Percentiles rank a stretch among this genome's conserved stretches.
These are phyloP conservation scores for Hibiscus mutabilis DNA, from an alignment of 345 rosid species.

Conservation along the genomic window DNA sequence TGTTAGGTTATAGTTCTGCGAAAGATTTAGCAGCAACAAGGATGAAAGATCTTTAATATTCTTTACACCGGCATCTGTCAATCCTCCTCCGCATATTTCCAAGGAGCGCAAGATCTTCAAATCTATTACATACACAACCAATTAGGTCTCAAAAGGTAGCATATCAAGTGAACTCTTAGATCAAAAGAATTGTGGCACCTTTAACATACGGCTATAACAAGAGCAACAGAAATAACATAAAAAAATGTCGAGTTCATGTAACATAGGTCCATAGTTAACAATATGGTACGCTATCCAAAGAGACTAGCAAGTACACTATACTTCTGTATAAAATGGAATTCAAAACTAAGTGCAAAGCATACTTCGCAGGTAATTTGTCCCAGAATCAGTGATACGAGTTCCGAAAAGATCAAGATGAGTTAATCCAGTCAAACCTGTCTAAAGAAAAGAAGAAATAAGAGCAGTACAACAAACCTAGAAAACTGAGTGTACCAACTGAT, in stretches of 20 bases:
- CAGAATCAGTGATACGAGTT: constrained; percentile 64
- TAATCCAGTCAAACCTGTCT: constrained; percentile 70
- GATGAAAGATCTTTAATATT: constrained; percentile 77
- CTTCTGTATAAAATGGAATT: neutral
- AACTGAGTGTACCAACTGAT: neutral
- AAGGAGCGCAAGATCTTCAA: constrained; percentile 70
- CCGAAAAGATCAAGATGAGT: constrained; percentile 86
- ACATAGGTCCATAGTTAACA: no score
- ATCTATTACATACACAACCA: constrained; percentile 30
- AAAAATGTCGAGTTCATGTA: no score
- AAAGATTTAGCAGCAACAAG: constrained; percentile 54
- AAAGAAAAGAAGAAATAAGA: neutral
- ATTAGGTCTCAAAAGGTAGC: neutral
- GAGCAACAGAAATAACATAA: no score
- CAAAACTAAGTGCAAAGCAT: constrained; percentile 16
- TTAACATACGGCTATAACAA: no score
- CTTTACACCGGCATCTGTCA: constrained; percentile 89
- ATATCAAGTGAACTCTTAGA: neutral
- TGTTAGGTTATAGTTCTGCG: constrained; percentile 79
- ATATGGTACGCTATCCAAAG: no score
- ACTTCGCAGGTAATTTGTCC: constrained; percentile 65
- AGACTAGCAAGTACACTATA: no score
- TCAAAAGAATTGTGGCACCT: neutral
- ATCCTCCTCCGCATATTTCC: constrained; percentile 94
- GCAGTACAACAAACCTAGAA: neutral